Percentiles rank a stretch among this genome's conserved stretches.
Conservation (phyloP, 2,329 filamentous ascomycete genomes). For the Colletotrichum horii region DNA sequence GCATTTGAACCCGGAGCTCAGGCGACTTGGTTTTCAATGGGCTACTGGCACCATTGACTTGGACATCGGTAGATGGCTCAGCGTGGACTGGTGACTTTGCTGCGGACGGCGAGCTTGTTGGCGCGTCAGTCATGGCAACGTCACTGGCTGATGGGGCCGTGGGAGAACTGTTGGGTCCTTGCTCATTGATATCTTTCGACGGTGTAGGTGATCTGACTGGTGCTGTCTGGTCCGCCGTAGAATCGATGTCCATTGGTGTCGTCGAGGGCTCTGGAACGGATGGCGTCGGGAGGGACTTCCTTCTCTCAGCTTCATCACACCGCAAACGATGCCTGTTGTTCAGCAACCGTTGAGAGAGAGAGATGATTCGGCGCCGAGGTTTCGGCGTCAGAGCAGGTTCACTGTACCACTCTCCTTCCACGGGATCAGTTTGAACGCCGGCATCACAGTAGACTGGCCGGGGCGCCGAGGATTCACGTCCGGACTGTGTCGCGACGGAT, state of each 20-base stretch:
- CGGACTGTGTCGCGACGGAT: slow-evolving; percentile 35
- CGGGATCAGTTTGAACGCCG: slow-evolving; percentile 59
- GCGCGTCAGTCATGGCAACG: slow-evolving; percentile 34
- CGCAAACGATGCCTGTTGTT: slow-evolving; percentile 51
- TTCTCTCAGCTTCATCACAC: slow-evolving; percentile 43
- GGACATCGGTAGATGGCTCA: neutral
- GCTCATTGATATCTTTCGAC: slow-evolving; percentile 21
- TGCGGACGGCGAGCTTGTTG: slow-evolving; percentile 29
- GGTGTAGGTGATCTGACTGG: slow-evolving; percentile 2
- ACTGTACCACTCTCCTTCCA: slow-evolving; percentile 59
- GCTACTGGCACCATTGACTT: slow-evolving; percentile 17
- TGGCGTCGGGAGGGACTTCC: slow-evolving; percentile 31
- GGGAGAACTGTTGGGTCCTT: slow-evolving; percentile 2
- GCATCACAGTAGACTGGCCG: slow-evolving; percentile 54
- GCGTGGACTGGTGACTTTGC: neutral
- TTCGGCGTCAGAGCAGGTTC: slow-evolving; percentile 37
- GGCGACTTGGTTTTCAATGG: slow-evolving; percentile 31
- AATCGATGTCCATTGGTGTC: slow-evolving; percentile 46
- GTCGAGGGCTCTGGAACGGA: slow-evolving; percentile 30
- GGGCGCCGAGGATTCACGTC: slow-evolving; percentile 42
- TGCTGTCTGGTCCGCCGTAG: slow-evolving; percentile 36
- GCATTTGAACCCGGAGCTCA: slow-evolving; percentile 60
- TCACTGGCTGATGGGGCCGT: slow-evolving; percentile 24
- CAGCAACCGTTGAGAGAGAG: slow-evolving; percentile 57
- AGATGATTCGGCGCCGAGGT: slow-evolving; percentile 54